Evolutionary conservation across 148 eudicot species (phyloP), one percentile per base, ranked within the genome.

Genomic region (Salicornia ramosissima): DNA sequence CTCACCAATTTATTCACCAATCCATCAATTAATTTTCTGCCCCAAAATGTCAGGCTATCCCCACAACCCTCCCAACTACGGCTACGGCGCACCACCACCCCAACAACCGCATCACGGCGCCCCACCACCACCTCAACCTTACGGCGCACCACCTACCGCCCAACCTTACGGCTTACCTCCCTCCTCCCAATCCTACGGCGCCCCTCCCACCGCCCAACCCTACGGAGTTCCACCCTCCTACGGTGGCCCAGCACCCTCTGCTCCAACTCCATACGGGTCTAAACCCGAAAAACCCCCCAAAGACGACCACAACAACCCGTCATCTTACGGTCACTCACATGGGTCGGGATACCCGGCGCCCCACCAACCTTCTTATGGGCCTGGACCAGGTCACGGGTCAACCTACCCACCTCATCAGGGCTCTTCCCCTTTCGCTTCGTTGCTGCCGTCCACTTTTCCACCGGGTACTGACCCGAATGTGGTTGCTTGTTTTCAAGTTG

Each of bases 391-490:
- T 63, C 66, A 39, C 12, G 66, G 66, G 66, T 63, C 66, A 19
- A 16, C 66, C 1, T 63, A 63, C n/a, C 66, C 66, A 1, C 50
- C 66, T 8, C 42, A 2, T 67, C 71, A 62, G 78, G 78, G 6
- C 65, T 76, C 31, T 0, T 80, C 76, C 47, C 98, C 98, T 19
- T 90, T 93, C 53, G 84, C 89, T 1, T 58, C 91, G 28, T 72
- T 88, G n/a, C 26, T 86, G 66, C 98, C 97, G 25, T 88, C 97
- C 10, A 78, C 86, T 2, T 93, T 93, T 21, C 92, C 96, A 0
- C 97, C 96, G 3, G 98, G 98, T 4, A 88, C 97, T 4, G 98
- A 94, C 65, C 97, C 96, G 14, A 88, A 70, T 39, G 74, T 94
- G 33, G 68, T 94, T 1, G 89, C 86, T 10, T 83, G 89, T 64